phyloP scores from a whole-genome alignment of 257 asterid genomes.

The Perilla frutescens region DNA sequence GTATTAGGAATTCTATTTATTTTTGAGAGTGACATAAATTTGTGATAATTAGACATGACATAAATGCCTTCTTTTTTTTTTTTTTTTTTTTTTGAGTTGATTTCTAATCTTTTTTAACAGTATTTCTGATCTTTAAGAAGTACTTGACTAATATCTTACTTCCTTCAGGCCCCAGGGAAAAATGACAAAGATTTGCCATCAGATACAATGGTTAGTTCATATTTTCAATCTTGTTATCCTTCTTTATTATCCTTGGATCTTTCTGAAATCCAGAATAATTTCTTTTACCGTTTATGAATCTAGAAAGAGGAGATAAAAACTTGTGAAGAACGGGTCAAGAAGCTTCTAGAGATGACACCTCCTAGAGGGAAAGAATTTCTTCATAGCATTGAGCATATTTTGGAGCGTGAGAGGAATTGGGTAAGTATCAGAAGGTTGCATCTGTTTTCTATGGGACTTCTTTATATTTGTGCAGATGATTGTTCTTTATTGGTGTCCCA shows the following conservation, averaged over 20 bases:
- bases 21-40: too few relatives aligned
- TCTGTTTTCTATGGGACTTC: constrained; percentile 18
- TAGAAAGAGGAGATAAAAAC: constrained; percentile 87
- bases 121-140: constrained; percentile 20
- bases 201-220: constrained; percentile 76
- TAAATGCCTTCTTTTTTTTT: background rate
- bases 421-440: constrained; percentile 50
- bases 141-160: constrained; percentile 35
- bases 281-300: constrained; percentile 40
- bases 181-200: constrained; percentile 90
- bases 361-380: constrained; percentile 93
- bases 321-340: constrained; percentile 87
- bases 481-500: constrained; percentile 23
- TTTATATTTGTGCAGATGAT: constrained; percentile 4
- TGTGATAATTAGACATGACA: background rate
- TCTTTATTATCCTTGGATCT: background rate
- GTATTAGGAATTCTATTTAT: too few relatives aligned
- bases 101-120: background rate
- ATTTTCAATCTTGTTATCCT: constrained; percentile 14
- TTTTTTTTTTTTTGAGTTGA: background rate
- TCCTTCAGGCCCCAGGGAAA: constrained; percentile 91
- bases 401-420: constrained; percentile 99
- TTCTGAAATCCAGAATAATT: constrained; percentile 20
- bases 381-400: constrained; percentile 85
- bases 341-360: constrained; percentile 90